Conservation (phyloP, 2,329 filamentous ascomycete species). For the Coniochaeta sp. region DNA sequence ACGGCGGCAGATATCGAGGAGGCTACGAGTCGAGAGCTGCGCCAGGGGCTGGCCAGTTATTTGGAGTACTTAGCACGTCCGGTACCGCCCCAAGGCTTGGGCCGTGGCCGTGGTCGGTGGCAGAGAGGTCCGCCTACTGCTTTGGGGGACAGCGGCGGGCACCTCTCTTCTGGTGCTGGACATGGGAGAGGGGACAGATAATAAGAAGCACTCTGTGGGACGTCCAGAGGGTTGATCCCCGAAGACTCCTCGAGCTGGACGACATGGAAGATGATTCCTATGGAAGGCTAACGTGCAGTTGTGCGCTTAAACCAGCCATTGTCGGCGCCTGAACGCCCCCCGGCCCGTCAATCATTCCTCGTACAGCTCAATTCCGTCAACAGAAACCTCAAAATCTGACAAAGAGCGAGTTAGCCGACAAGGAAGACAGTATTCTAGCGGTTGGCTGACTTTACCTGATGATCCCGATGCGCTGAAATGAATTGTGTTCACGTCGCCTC, state of each 20-base stretch:
- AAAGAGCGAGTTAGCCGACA: neutral
- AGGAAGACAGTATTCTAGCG: neutral
- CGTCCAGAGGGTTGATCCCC: too few relatives aligned
- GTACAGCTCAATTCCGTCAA: constrained; percentile 18
- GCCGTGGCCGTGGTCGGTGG: too few relatives aligned
- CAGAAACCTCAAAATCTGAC: constrained; percentile 14
- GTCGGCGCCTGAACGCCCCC: too few relatives aligned
- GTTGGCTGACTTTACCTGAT: neutral
- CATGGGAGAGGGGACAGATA: neutral
- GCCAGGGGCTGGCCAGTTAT: neutral
- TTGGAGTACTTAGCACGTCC: too few relatives aligned
- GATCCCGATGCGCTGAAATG: constrained; percentile 23
- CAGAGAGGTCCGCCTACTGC: too few relatives aligned
- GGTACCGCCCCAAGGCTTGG: too few relatives aligned
- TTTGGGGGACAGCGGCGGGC: neutral
- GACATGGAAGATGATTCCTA: too few relatives aligned
- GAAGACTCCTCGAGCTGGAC: too few relatives aligned
- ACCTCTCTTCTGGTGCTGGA: neutral
- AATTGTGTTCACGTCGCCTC: constrained; percentile 26
- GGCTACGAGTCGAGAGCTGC: neutral
- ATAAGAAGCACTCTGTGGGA: too few relatives aligned
- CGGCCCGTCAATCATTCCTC: constrained; percentile 7
- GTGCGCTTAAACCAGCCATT: too few relatives aligned
- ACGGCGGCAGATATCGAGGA: neutral
- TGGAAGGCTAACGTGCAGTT: too few relatives aligned